Conservation (phyloP, 805 yeast species). For the Kodamaea leandrae region DNA sequence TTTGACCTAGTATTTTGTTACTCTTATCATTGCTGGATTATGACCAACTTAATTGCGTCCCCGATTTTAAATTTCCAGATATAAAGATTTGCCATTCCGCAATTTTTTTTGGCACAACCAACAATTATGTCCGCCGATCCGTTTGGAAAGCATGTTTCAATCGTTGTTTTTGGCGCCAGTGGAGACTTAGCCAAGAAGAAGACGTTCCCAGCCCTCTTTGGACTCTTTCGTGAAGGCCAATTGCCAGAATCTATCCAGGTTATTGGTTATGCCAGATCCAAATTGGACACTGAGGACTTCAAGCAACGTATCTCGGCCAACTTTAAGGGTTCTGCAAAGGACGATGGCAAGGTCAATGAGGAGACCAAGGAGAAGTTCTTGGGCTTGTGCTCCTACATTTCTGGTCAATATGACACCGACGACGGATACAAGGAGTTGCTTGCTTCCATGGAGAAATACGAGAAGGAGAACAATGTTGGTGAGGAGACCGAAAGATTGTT, state of each 20-base stretch:
- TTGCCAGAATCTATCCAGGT: constrained; percentile 69
- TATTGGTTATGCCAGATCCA: constrained; percentile 90
- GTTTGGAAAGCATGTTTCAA: constrained; percentile 64
- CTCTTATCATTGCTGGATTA: too few relatives aligned
- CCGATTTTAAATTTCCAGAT: neutral
- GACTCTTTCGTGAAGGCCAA: constrained; percentile 65
- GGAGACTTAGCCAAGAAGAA: constrained; percentile 95
- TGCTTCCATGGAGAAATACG: constrained; percentile 56
- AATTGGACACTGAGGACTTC: constrained; percentile 64
- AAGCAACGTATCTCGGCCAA: constrained; percentile 61
- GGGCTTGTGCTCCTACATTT: constrained; percentile 59
- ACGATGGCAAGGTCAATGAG: constrained; percentile 36
- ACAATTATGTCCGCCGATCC: constrained; percentile 23
- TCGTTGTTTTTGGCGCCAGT: constrained; percentile 90
- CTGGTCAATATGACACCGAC: constrained; percentile 77
- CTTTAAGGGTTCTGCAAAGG: constrained; percentile 49
- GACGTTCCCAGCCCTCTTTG: constrained; percentile 85
- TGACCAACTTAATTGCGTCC: too few relatives aligned
- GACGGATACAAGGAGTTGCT: constrained; percentile 69
- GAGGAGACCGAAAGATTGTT: constrained; percentile 71
- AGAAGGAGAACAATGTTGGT: constrained; percentile 41
- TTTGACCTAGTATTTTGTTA: too few relatives aligned
- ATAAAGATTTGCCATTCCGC: constrained; percentile 1
- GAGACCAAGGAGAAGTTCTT: constrained; percentile 61
- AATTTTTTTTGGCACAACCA: constrained; percentile 1